Conservation (phyloP, 148 eudicot genomes). For the Oxyria digyna region DNA sequence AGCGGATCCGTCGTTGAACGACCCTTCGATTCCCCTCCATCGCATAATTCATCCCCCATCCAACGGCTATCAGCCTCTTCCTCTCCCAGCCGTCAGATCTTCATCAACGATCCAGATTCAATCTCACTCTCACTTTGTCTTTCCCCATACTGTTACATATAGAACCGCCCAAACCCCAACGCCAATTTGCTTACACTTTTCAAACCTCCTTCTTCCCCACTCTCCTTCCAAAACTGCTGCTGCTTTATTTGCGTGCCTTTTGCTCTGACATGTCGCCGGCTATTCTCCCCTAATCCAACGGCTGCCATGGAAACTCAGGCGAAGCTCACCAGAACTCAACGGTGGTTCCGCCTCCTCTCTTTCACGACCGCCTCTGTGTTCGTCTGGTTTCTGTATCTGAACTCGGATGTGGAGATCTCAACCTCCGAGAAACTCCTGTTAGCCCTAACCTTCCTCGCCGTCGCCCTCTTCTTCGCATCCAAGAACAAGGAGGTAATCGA, state of each 20-base stretch:
- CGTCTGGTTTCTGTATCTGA: constrained; percentile 24
- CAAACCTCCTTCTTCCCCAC: background rate
- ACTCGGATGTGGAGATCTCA: constrained; percentile 26
- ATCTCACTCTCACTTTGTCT: constrained; percentile 11
- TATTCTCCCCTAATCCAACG: background rate
- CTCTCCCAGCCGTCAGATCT: constrained; percentile 15
- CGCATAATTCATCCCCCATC: constrained; percentile 9
- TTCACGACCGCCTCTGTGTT: constrained; percentile 17
- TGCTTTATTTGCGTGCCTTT: background rate
- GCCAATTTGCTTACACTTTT: constrained; percentile 9
- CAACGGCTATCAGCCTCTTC: constrained; percentile 13
- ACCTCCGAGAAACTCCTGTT: constrained; percentile 54
- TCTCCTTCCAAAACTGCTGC: background rate
- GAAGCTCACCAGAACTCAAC: constrained; percentile 55
- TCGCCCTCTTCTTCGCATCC: constrained; percentile 31
- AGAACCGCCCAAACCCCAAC: constrained; percentile 1
- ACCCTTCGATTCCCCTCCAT: constrained; percentile 29
- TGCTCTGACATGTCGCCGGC: constrained; percentile 18
- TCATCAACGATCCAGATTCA: constrained; percentile 27
- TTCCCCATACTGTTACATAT: background rate
- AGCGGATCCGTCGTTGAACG: constrained; percentile 28
- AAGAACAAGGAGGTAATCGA: constrained; percentile 30
- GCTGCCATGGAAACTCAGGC: constrained; percentile 46
- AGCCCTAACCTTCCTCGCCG: constrained; percentile 40
- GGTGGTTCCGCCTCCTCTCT: constrained; percentile 18